These are phyloP conservation scores for Schrenkiella parvula DNA, from an alignment of 345 rosid genomes.

Conservation along the genomic window DNA sequence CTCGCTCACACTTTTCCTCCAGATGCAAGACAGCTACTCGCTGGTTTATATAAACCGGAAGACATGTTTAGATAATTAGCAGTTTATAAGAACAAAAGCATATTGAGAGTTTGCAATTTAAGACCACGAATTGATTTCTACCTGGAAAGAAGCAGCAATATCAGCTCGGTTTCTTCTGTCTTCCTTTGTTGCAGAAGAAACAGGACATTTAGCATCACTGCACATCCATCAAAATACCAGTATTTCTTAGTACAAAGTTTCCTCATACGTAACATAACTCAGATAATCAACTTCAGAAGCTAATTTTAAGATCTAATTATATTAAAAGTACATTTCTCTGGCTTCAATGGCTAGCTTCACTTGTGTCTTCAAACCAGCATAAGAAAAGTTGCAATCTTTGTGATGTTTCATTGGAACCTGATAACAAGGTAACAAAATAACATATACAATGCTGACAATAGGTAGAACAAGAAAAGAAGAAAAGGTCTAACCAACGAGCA, in stretches of 20 bases:
- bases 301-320: neutral
- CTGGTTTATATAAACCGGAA: conserved; percentile 37
- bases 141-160: conserved; percentile 98
- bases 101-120: neutral
- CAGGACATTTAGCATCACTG: conserved; percentile 64
- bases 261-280: neutral
- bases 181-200: conserved; percentile 60
- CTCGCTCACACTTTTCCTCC: conserved; percentile 91
- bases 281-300: conserved; percentile 10
- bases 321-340: conserved; percentile 55
- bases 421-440: neutral
- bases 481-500: neutral
- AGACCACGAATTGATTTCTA: conserved; percentile 11
- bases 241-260: neutral
- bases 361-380: conserved; percentile 97
- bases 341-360: conserved; percentile 87
- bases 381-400: conserved; percentile 91
- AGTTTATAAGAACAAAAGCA: neutral
- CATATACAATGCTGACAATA: neutral
- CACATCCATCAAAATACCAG: conserved; percentile 20
- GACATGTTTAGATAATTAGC: neutral
- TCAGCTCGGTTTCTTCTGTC: conserved; percentile 85
- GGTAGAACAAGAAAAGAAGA: neutral
- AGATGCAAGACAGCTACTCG: conserved; percentile 91
- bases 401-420: conserved; percentile 88